Evolutionary conservation across 306 rosid species (phyloP), one percentile per base, ranked within the genome.

Genomic region (Sophora flavescens): DNA sequence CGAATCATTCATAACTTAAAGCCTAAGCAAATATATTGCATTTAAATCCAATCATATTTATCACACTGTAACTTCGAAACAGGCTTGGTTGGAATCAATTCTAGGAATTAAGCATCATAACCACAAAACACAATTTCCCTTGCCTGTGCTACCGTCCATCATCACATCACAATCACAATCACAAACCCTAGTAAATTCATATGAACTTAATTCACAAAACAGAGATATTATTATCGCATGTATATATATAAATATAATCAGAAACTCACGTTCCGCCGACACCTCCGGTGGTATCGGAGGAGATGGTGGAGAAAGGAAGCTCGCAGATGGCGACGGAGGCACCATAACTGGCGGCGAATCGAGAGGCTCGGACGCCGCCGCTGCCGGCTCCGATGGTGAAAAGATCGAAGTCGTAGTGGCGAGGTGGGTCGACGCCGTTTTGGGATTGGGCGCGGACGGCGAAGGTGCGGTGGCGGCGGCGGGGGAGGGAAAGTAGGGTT

Each of bases 321-420:
- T 96, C 99, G 42, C 98, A 96, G 70, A 96, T 58, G 32, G 99
- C 99, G 5, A 88, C 93, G 0, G 85, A 68, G 77, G 97, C 96
- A 2, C 99, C 99, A 36, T 57, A 83, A 63, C 70, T 92, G 73
- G 97, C 74, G 5, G 97, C 93, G 22, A 89, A 86, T 60, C 98
- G 97, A 51, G 99, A 82, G 35, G 98, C 93, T 2, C 99, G 90
- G 79, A 96, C 96, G 11, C 99, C 99, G 4, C 98, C 99, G 61
- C 98, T 96, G 4, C 98, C 98, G 1, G 99, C 94, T 9, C 98
- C 98, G 74, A 94, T 85, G 38, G 98, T 92, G 84, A 94, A 91
- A 63, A 94, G 96, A 79, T 94, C 98, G 70, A 90, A 91, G 80
- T 94, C 98, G 64, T 83, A 91, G 1, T 74, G 88, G 84, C 76